phyloP scores from a whole-genome alignment of 2,329 filamentous ascomycete genomes.

The Exophiala spinifera region DNA sequence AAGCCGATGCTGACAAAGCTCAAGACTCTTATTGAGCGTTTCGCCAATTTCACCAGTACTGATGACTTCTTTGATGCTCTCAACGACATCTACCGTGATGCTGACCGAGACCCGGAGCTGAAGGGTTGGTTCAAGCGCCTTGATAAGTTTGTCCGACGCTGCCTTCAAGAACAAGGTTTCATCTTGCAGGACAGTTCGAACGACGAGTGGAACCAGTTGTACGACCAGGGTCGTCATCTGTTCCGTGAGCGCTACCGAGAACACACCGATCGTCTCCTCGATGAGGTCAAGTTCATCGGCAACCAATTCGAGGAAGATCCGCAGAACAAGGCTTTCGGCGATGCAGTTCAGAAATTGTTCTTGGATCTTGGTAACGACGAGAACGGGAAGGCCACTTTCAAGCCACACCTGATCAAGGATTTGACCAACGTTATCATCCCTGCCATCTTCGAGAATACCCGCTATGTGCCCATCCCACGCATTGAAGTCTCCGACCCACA shows the following conservation, averaged over 20 bases:
- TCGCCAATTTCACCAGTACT: slow-evolving; percentile 88
- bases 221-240: slow-evolving; percentile 81
- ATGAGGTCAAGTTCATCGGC: slow-evolving; percentile 86
- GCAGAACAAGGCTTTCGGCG: slow-evolving; percentile 76
- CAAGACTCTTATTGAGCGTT: slow-evolving; percentile 84
- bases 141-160: slow-evolving; percentile 74
- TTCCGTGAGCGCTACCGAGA: slow-evolving; percentile 82
- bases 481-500: slow-evolving; percentile 86
- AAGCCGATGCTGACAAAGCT: slow-evolving; percentile 50
- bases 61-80: slow-evolving; percentile 84
- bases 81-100: slow-evolving; percentile 79
- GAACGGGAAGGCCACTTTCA: slow-evolving; percentile 81
- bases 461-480: slow-evolving; percentile 88
- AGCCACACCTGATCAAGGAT: slow-evolving; percentile 89
- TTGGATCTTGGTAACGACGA: slow-evolving; percentile 83
- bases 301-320: slow-evolving; percentile 86
- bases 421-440: slow-evolving; percentile 83
- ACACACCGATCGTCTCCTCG: slow-evolving; percentile 80
- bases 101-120: slow-evolving; percentile 81
- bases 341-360: slow-evolving; percentile 79
- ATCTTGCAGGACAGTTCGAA: slow-evolving; percentile 79
- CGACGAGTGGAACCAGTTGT: slow-evolving; percentile 76
- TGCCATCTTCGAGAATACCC: slow-evolving; percentile 73
- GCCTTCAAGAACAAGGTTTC: slow-evolving; percentile 84
- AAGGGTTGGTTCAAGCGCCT: slow-evolving; percentile 83